Percentiles rank a stretch among this genome's conserved stretches.
These are phyloP conservation scores for Manihot esculenta DNA, from an alignment of 441 rosid genomes.

Conservation along the genomic window DNA sequence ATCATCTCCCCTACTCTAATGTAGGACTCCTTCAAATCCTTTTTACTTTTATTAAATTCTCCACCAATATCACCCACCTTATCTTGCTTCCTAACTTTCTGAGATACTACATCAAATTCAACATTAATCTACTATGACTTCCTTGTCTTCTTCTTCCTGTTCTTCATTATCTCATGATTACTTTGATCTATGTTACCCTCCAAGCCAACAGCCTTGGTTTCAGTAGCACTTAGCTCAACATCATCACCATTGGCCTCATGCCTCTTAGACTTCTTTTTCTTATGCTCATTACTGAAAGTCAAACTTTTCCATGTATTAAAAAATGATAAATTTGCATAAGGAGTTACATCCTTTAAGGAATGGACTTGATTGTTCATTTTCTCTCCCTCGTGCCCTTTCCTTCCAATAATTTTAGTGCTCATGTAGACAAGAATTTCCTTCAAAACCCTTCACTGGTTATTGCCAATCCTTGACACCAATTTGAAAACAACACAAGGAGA, in stretches of 20 bases:
- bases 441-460: constrained; percentile 12
- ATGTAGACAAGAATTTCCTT: background rate
- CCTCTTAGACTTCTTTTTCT: background rate
- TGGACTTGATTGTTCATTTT: background rate
- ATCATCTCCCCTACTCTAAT: background rate
- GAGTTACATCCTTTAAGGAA: too few species aligned
- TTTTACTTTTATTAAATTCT: background rate
- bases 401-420: constrained; percentile 6
- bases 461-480: constrained; percentile 21
- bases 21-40: background rate
- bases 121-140: background rate
- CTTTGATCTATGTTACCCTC: background rate
- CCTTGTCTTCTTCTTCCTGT: constrained; percentile 1
- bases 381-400: background rate
- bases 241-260: background rate
- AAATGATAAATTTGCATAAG: too few species aligned
- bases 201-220: background rate
- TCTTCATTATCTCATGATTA: constrained; percentile 7
- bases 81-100: too few species aligned
- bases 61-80: too few species aligned
- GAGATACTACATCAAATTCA: background rate
- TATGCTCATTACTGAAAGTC: background rate
- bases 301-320: background rate
- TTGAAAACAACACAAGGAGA: constrained; percentile 21
- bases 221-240: background rate